Evolutionary conservation across 139 green algal species (phyloP), one percentile per base, ranked within the genome.

Genomic region (Chlamydomonas sp.): DNA sequence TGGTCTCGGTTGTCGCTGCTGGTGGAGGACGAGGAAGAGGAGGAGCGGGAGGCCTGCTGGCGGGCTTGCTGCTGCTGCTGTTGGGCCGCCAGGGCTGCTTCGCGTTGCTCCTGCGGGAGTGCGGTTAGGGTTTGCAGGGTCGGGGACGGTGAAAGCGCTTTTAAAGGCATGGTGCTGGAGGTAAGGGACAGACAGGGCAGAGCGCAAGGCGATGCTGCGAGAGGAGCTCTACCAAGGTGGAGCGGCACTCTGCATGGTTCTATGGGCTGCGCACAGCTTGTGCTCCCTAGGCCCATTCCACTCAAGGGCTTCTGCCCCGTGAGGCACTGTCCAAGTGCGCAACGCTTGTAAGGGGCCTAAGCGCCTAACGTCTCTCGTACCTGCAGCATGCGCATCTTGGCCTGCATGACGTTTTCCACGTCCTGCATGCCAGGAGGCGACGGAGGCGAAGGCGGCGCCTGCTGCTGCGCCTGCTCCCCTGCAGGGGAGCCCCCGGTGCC

Each of bases 351-450:
- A 49, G 59, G 59, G 17, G 12, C 64, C 64, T 17, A 69, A 69
- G 10, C 10, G 8, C 8, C 8, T 69, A 69, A 0, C 9, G 64
- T 12, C 12, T 10, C 64, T 12, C 82, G 0, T 31, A 87, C 83
- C 83, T 80, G 73, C 63, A 87, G 83, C 83, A 87, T 87, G n/a
- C 72, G 83, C 83, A 87, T 87, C 71, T 87, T 87, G 31, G 83
- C 83, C n/a, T 66, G 14, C 83, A 87, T 58, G 5, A 79, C n/a
- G 31, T 64, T 60, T 63, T 87, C 31, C n/a, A 87, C 83, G n/a
- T 80, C 74, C 58, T 57, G 58, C 0, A 17, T 5, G 16, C 3
- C 4, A 2, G 14, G 58, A 58, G 76, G 18, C 31, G 31, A 49
- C 31, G 17, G 74, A 20, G 49, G 58, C 58, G 59, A 9, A 78